Conservation (phyloP, 75 land plant species). For the Cunninghamia lanceolata region DNA sequence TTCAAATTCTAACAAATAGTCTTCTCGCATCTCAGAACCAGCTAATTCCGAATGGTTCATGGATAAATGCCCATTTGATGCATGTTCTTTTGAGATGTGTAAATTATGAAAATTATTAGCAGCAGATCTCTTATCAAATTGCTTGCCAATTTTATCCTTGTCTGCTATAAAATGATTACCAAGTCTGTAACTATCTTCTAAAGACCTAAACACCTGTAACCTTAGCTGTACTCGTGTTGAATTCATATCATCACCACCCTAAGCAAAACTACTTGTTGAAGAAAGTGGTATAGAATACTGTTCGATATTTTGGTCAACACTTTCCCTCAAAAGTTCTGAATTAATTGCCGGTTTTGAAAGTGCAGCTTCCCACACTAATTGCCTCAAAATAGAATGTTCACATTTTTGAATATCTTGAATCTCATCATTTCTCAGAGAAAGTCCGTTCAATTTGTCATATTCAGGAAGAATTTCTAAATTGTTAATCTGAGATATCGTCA, state of each 20-base stretch:
- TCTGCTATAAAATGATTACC: neutral
- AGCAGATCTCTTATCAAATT: neutral
- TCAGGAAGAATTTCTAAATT: constrained; percentile 33
- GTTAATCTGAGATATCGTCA: constrained; percentile 22
- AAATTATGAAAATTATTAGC: neutral
- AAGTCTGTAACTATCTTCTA: constrained; percentile 5
- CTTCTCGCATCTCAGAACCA: neutral
- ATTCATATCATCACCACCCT: neutral
- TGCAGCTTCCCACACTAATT: constrained; percentile 85
- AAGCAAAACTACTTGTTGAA: constrained; percentile 1
- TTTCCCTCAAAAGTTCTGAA: constrained; percentile 23
- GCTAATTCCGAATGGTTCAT: neutral
- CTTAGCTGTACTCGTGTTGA: neutral
- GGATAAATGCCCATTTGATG: constrained; percentile 5
- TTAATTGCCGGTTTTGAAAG: constrained; percentile 37
- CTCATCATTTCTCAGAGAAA: constrained; percentile 20
- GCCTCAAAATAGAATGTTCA: constrained; percentile 53
- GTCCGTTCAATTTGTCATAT: constrained; percentile 22
- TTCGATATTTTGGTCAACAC: constrained; percentile 40
- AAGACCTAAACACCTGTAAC: constrained; percentile 2
- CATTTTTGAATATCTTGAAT: constrained; percentile 41
- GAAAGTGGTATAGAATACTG: constrained; percentile 82
- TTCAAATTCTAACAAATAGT: neutral
- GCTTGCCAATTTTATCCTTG: constrained; percentile 5
- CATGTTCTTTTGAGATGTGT: constrained; percentile 4